Base-by-base conservation (phyloP, 139 green algal species). In the Chara braunii region DNA sequence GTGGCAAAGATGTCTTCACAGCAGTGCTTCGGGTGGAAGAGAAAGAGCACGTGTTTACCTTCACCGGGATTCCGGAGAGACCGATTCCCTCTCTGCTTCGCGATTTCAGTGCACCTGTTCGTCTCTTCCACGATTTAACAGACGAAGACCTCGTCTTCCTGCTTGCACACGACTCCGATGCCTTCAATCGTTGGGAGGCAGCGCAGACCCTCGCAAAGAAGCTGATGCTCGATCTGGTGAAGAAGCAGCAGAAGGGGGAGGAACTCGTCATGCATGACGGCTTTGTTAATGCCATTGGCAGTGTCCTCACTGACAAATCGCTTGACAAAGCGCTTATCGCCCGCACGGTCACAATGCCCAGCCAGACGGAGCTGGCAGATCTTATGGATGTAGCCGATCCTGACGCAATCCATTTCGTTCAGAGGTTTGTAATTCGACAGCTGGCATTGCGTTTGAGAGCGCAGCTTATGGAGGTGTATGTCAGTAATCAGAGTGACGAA, bases 61-160 rank as follows among this genome's bases (percentile, higher is more conserved):
- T 88, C 60, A 53, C 31, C 6, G 50, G 74, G 51, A 57, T 83
- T 28, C 29, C 31, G 6, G 40, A 63, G 3, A 42, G 71, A 53
- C 86, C 88, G 12, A 86, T 95, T 61, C 87, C 89, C 42, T 92
- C 81, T 2, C 75, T 97, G 78, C 86, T 97, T 68, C 84, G 93
- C 12, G 80, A 78, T 78, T 98, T 98, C 80, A 91, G 78, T 32
- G 92, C 92, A 5, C 92, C 92, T 29, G 90, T 98, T 34, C 72
- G 75, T 48, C 74, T 85, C 7, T 33, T 42, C 18, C 73, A 93
- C 37, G 77, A 85, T 50, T 85, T 86, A 0, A 85, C 94, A 68
- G 83, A 95, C 8, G 85, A 91, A 53, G 82, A 96, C 57, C 82
- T 97, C 37, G 32, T 84, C 23, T 94, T 97, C 80, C 73, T 96